phyloP scores from a whole-genome alignment of 169 alveolate species.

The Babesia bigemina region DNA sequence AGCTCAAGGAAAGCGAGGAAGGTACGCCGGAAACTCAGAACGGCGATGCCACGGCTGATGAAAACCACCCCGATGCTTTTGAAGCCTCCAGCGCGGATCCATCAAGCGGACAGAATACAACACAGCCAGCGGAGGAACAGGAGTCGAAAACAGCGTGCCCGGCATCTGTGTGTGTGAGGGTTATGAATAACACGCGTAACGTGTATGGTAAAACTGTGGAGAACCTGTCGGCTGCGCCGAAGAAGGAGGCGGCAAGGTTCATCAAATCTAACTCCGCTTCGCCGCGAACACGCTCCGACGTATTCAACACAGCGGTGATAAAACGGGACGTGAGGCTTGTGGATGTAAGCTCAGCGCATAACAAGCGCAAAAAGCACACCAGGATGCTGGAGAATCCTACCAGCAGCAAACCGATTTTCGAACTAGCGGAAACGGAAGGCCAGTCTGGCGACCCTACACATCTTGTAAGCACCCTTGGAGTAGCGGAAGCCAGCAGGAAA shows the following conservation, averaged over 20 bases:
- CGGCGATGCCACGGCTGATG: background rate
- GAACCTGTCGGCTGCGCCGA: background rate
- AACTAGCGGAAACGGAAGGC: background rate
- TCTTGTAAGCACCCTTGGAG: background rate
- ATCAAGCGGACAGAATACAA: background rate
- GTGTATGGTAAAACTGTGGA: background rate
- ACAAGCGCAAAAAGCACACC: background rate
- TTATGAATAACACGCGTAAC: constrained; percentile 20
- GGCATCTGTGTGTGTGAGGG: constrained; percentile 5
- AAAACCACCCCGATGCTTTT: background rate
- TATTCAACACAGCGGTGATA: background rate
- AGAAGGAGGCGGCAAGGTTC: background rate
- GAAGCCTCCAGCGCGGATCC: background rate
- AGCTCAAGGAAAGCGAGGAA: background rate
- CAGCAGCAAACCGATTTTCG: background rate
- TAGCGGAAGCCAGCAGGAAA: constrained; percentile 33
- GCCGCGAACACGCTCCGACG: background rate
- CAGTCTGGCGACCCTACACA: constrained; percentile 7
- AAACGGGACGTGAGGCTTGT: constrained; percentile 11
- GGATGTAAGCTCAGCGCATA: background rate
- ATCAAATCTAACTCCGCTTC: background rate
- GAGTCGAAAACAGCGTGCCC: background rate
- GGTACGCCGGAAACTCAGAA: background rate
- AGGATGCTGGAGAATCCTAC: background rate
- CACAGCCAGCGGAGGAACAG: background rate